Base-by-base conservation (phyloP, 2,329 filamentous ascomycete genomes). In the Aspergillus puulaauensis region DNA sequence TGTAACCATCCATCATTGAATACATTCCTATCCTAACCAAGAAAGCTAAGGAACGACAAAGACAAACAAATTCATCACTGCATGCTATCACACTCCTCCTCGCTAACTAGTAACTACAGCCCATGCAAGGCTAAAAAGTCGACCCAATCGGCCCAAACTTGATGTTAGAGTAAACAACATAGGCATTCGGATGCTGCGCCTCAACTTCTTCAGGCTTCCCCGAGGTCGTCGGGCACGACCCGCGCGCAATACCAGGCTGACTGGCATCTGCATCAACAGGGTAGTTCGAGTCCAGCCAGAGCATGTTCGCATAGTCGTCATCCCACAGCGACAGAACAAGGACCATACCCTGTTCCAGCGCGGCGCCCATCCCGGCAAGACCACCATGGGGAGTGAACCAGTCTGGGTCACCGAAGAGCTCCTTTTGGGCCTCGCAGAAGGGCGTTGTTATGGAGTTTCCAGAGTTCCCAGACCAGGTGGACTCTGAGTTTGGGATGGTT, bases 221-320 rank as follows among this genome's bases (percentile, higher is more conserved):
- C 19, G 82, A 82, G 63, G 69, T 75, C 47, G 77, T 79, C 50
- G 78, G 57, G 72, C 85, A 88, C 37, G 77, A 75, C 54, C 86
- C 86, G 66, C 85, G 83, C 43, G 75, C 74, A 57, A 77, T 73
- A 63, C 85, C 85, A 31, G 77, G 77, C 2, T 59, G 62, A 52
- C 76, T 78, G 31, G 75, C 66, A 60, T 75, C 69, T 37, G 65
- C 72, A 56, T 70, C 67, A 59, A 78, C 77, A 49, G 87, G 87
- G 78, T 83, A 88, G 70, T 77, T 82, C 60, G 83, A 84, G 78
- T 91, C 88, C 66, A 91, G 83, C 89, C 89, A 91, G 67, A 88
- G 82, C 87, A 91, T 90, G 76, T 87, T 82, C 68, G 83, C 76
- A 59, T 82, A 74, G 74, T 89, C 83, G 75, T 90, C 87, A 68